Percentiles rank a stretch among this genome's conserved stretches.
These are phyloP conservation scores for Macrolepiota fuliginosa DNA, from an alignment of 768 basidiomycete species.

Conservation along the genomic window DNA sequence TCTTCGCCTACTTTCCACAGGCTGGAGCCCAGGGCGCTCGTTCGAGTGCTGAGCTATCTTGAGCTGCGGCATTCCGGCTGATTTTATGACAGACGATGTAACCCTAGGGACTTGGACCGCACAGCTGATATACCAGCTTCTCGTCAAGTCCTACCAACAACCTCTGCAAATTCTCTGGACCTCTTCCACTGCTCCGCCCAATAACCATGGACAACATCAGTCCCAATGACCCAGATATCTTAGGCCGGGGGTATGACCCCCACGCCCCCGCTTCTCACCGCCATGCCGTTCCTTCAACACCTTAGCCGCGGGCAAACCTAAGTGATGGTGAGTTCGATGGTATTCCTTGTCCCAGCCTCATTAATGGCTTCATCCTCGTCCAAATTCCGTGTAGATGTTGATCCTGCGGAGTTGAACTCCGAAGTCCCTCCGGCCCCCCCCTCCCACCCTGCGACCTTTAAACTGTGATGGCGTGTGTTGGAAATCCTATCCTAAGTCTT, in stretches of 20 bases:
- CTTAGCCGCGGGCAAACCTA: conserved; percentile 47
- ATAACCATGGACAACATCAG: background rate
- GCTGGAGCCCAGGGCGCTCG: no score
- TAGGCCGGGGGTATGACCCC: background rate
- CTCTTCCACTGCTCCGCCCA: background rate
- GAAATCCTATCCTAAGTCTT: conserved; percentile 41
- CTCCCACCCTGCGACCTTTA: conserved; percentile 33
- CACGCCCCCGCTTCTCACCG: conserved; percentile 38
- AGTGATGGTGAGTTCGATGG: conserved; percentile 28
- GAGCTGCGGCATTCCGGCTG: no score
- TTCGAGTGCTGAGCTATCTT: no score
- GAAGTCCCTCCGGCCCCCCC: conserved; percentile 34
- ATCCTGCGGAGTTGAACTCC: conserved; percentile 28
- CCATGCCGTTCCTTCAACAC: conserved; percentile 44
- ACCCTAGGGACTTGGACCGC: no score
- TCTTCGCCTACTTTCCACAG: no score
- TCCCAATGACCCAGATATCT: background rate
- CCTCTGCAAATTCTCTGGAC: background rate
- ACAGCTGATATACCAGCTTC: no score
- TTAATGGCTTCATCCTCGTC: background rate
- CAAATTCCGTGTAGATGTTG: conserved; percentile 28
- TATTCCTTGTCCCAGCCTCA: background rate
- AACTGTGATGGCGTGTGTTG: conserved; percentile 34
- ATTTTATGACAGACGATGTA: no score
- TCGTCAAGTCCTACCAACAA: background rate